Base-by-base conservation (phyloP, 2,329 filamentous ascomycete genomes). In the Albophoma yamanashiensis region DNA sequence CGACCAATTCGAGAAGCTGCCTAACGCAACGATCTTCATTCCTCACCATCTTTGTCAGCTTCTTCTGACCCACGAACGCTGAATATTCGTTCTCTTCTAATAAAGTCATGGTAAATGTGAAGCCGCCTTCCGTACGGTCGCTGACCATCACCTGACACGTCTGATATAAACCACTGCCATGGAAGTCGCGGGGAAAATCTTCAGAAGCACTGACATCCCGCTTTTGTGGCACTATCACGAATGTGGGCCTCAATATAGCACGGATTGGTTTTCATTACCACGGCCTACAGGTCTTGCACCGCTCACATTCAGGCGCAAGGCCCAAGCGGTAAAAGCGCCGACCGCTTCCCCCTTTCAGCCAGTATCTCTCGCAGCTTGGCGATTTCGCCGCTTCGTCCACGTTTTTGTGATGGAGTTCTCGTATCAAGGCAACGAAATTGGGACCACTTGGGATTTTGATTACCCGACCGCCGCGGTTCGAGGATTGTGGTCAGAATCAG, bases 71-170 rank as follows among this genome's bases (percentile, higher is more conserved):
- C 87, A 89, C 22, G 40, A 20, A n/a, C 8, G n/a, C 11, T 9
- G 92, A 94, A 89, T 90, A 87, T 1, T 95, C 89, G 86, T 94
- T 88, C 73, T 89, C 85, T 4, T 93, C 92, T 71, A 11, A 81
- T 92, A 6, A 89, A 0, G 89, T 88, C 0, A 74, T 91, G 61
- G 82, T 73, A 68, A 57, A n/a, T 20, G 6, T 34, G 6, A 22
- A 6, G 70, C 31, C 27, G 4, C 50, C 12, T n/a, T 1, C 17
- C 15, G 27, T 17, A 0, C 11, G 36, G 31, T 27, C 4, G 17
- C 17, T 36, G 50, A n/a, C 36, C 50, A 34, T 4, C 4, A 17
- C 47, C 50, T n/a, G 9, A 53, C 17, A n/a, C n/a, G 14, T 20
- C 6, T 5, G 7, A 31, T 7, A 20, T 47, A 73, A 71, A 66